Conservation (phyloP, 2,329 filamentous ascomycete species). For the Fusarium subglutinans region DNA sequence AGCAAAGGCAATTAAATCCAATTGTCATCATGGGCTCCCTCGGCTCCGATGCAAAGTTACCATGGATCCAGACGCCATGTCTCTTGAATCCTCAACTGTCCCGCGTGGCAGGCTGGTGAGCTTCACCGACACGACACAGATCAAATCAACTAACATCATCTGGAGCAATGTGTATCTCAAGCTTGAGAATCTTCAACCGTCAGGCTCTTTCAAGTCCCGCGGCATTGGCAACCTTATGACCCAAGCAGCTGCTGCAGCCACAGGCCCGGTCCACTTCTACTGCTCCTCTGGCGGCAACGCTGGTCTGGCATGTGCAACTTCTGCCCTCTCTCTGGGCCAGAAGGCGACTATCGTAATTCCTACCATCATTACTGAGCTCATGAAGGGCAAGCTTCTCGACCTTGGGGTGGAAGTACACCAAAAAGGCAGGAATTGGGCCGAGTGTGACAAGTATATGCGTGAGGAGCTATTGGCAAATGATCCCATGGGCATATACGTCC, state of each 20-base stretch:
- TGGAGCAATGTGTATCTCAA: constrained; percentile 81
- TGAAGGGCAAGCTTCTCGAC: constrained; percentile 75
- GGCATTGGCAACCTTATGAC: constrained; percentile 78
- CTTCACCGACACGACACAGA: background rate
- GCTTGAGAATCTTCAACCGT: constrained; percentile 85
- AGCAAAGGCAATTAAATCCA: background rate
- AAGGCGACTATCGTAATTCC: constrained; percentile 82
- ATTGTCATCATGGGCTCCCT: constrained; percentile 53
- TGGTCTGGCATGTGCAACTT: constrained; percentile 81
- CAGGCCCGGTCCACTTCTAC: constrained; percentile 72
- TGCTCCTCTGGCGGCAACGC: constrained; percentile 85
- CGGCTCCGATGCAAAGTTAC: constrained; percentile 52
- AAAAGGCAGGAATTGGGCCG: constrained; percentile 72
- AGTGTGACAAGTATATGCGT: constrained; percentile 74
- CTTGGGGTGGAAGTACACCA: constrained; percentile 77
- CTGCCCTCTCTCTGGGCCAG: constrained; percentile 70
- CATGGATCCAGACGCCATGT: constrained; percentile 78
- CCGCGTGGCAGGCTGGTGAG: constrained; percentile 76
- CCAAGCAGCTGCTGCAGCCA: constrained; percentile 47
- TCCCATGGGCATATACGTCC: constrained; percentile 68
- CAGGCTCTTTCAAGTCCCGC: constrained; percentile 85
- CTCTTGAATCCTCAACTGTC: constrained; percentile 74
- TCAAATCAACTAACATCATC: constrained; percentile 19
- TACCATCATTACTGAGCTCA: constrained; percentile 68
- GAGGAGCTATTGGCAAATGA: constrained; percentile 65